These are phyloP conservation scores for Populus alba DNA, from an alignment of 345 rosid genomes.

Conservation along the genomic window DNA sequence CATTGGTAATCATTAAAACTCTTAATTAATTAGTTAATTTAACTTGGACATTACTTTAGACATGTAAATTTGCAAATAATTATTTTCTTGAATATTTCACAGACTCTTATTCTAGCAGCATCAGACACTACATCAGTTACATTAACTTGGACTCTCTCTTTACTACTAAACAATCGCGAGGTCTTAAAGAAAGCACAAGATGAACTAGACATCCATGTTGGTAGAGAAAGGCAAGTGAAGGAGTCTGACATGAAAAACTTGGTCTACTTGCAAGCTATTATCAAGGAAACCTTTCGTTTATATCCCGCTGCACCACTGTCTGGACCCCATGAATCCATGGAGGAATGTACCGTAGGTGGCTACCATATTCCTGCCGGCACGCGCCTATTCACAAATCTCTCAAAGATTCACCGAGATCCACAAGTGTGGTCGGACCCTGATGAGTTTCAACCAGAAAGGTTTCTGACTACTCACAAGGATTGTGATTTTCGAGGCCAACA, in stretches of 20 bases:
- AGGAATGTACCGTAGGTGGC: conserved; percentile 11
- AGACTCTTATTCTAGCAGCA: conserved; percentile 23
- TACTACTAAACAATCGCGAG: conserved; percentile 15
- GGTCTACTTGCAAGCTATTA: conserved; percentile 25
- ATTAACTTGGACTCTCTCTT: conserved; percentile 24
- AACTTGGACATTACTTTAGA: too few species aligned
- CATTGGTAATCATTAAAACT: too few species aligned
- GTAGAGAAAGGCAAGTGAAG: conserved; percentile 18
- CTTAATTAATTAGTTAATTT: too few species aligned
- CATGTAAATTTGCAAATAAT: too few species aligned
- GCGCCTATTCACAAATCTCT: not conserved
- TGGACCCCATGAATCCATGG: not conserved
- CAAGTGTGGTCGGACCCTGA: not conserved
- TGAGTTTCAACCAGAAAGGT: conserved; percentile 14
- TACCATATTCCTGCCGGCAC: conserved; percentile 18
- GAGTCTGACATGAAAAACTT: conserved; percentile 26
- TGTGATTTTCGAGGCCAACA: conserved; percentile 3
- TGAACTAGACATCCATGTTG: conserved; percentile 19
- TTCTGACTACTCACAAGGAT: conserved; percentile 2
- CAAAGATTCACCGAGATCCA: conserved; percentile 17
- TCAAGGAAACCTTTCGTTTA: conserved; percentile 27
- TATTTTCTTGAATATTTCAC: not conserved
- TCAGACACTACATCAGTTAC: conserved; percentile 16
- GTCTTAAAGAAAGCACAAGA: conserved; percentile 15
- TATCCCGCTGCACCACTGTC: conserved; percentile 8